phyloP scores from a whole-genome alignment of 768 basidiomycete species.

The Panaeolus papilionaceus region DNA sequence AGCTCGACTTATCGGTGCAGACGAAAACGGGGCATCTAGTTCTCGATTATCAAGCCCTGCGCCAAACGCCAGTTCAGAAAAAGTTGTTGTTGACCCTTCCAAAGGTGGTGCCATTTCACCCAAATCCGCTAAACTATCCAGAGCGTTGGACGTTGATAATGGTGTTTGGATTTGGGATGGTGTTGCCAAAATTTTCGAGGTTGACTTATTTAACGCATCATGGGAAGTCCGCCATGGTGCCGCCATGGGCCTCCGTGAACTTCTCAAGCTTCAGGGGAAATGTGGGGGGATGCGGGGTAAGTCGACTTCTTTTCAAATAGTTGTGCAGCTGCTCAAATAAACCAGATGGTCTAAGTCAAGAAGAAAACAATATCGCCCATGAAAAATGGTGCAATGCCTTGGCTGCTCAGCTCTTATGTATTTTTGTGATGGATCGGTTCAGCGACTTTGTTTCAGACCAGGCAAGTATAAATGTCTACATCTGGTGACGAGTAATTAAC shows the following conservation, averaged over 20 bases:
- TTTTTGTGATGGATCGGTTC: conserved; percentile 96
- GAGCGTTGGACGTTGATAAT: conserved; percentile 74
- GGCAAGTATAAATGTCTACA: conserved; percentile 32
- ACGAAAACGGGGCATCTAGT: conserved; percentile 54
- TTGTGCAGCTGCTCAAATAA: conserved; percentile 9
- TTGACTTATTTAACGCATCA: conserved; percentile 81
- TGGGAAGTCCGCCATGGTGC: conserved; percentile 98
- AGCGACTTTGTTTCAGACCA: conserved; percentile 98
- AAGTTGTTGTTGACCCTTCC: conserved; percentile 77
- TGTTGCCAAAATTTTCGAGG: conserved; percentile 77
- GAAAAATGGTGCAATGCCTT: conserved; percentile 92
- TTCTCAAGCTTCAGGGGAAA: conserved; percentile 84
- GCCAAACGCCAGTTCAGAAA: conserved; percentile 55
- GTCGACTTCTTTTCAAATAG: conserved; percentile 18
- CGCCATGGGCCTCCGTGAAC: conserved; percentile 87
- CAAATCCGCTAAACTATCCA: conserved; percentile 77
- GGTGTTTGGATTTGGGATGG: conserved; percentile 91
- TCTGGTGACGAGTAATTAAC: conserved; percentile 5
- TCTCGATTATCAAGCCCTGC: conserved; percentile 68
- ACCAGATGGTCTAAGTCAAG: conserved; percentile 54
- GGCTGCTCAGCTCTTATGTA: conserved; percentile 83
- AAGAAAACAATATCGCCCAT: conserved; percentile 71
- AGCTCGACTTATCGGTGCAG: conserved; percentile 74
- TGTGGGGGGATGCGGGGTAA: conserved; percentile 84
- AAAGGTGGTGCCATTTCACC: conserved; percentile 88